phyloP scores from a whole-genome alignment of 176 grass and related monocot species.

The Phoenix dactylifera region DNA sequence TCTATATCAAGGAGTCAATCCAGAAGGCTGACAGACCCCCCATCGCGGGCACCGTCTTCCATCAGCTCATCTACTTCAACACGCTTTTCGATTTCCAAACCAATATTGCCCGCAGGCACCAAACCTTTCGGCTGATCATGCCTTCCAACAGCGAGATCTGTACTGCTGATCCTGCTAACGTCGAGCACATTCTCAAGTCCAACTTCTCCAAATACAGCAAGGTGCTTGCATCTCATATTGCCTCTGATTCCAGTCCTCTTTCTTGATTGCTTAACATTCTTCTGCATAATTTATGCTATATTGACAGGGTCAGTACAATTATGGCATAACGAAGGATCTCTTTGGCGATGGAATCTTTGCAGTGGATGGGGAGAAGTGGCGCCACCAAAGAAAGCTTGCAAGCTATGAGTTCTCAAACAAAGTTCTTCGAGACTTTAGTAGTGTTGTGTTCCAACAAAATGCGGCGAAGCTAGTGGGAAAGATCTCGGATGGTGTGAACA shows the following conservation, averaged over 20 bases:
- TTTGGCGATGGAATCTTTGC: slow-evolving; percentile 63
- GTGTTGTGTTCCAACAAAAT: slow-evolving; percentile 20
- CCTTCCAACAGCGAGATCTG: slow-evolving; percentile 23
- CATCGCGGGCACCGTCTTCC: slow-evolving; percentile 25
- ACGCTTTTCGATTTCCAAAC: slow-evolving; percentile 36
- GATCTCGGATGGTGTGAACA: not conserved
- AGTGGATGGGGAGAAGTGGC: slow-evolving; percentile 55
- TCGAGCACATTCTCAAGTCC: slow-evolving; percentile 43
- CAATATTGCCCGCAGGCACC: slow-evolving; percentile 12
- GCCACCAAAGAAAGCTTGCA: slow-evolving; percentile 58
- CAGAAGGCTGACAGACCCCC: slow-evolving; percentile 13
- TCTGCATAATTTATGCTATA: not conserved
- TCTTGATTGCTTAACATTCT: not conserved
- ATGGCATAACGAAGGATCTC: slow-evolving; percentile 34
- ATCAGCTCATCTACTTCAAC: slow-evolving; percentile 28
- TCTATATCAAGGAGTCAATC: slow-evolving; percentile 19
- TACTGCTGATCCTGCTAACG: slow-evolving; percentile 27
- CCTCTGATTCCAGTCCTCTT: not conserved
- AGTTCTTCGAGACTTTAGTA: slow-evolving; percentile 42
- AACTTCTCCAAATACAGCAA: slow-evolving; percentile 61
- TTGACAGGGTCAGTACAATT: not conserved
- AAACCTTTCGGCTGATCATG: slow-evolving; percentile 31
- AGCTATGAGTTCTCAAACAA: slow-evolving; percentile 67
- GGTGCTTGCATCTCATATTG: slow-evolving; percentile 14
- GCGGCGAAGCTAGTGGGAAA: slow-evolving; percentile 31